Conservation (phyloP, 331 rosid genomes). For the Quercus lobata region DNA sequence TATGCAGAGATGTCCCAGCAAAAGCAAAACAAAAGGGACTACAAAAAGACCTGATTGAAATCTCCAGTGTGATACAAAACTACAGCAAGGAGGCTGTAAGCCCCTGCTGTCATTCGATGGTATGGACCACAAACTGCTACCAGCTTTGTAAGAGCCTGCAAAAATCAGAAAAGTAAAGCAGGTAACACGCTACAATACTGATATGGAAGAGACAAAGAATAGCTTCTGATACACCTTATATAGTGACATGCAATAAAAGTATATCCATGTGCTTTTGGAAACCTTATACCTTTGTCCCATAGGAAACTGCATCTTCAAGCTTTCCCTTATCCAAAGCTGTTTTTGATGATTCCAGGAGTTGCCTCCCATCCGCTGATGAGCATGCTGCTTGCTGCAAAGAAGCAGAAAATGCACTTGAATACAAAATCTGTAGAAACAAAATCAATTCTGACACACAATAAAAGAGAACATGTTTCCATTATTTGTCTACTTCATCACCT, state of each 20-base stretch:
- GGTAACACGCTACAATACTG: conserved; percentile 6
- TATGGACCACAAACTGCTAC: conserved; percentile 98
- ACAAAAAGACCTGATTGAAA: conserved; percentile 77
- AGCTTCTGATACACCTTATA: conserved; percentile 4
- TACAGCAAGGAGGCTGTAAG: conserved; percentile 99
- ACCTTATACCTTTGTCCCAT: conserved; percentile 77
- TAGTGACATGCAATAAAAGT: conserved; percentile 1
- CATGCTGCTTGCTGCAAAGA: conserved; percentile 97
- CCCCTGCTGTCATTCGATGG: conserved; percentile 98
- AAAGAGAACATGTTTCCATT: conserved; percentile 12
- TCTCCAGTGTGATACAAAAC: conserved; percentile 98
- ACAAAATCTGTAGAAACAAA: conserved; percentile 17
- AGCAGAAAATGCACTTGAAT: conserved; percentile 17
- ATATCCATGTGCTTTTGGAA: conserved; percentile 9
- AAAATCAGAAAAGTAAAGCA: conserved; percentile 26
- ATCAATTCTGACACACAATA: conserved; percentile 5
- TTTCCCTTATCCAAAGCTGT: conserved; percentile 98
- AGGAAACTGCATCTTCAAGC: conserved; percentile 95
- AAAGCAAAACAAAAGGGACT: conserved; percentile 22
- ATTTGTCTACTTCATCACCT: conserved; percentile 50
- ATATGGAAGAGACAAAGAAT: conserved; percentile 11
- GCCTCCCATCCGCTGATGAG: conserved; percentile 99
- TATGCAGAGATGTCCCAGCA: conserved; percentile 18
- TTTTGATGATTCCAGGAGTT: conserved; percentile 92
- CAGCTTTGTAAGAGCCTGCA: conserved; percentile 95